Evolutionary conservation across 1,139 yeast species (phyloP).

Genomic region (Wickerhamomyces sp.): DNA sequence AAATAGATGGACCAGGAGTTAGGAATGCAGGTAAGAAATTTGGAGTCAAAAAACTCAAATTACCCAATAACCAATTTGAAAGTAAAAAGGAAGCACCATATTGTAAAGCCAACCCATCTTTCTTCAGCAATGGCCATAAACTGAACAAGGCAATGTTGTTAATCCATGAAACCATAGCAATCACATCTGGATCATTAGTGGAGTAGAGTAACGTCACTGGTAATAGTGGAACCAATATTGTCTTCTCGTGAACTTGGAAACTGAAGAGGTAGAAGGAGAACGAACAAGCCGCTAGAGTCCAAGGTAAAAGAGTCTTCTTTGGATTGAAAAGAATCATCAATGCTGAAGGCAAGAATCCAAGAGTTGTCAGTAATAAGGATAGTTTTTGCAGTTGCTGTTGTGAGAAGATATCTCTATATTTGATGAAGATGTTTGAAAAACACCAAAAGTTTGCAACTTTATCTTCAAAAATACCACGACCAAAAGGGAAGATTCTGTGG

Average conservation of each 20-base stretch:
- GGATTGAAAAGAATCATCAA: slow-evolving; percentile 48
- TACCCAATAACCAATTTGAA: slow-evolving; percentile 84
- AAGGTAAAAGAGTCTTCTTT: slow-evolving; percentile 46
- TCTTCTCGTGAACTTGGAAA: slow-evolving; percentile 94
- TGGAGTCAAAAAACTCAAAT: slow-evolving; percentile 39
- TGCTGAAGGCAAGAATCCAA: slow-evolving; percentile 66
- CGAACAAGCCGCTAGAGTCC: slow-evolving; percentile 80
- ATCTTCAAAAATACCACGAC: slow-evolving; percentile 94
- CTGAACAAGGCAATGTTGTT: slow-evolving; percentile 81
- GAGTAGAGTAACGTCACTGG: slow-evolving; percentile 73
- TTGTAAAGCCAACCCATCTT: slow-evolving; percentile 71
- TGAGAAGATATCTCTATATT: slow-evolving; percentile 55
- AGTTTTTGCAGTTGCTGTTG: slow-evolving; percentile 54
- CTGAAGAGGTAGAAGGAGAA: slow-evolving; percentile 87
- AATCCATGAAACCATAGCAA: slow-evolving; percentile 81
- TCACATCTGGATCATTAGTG: slow-evolving; percentile 49
- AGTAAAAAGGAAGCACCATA: slow-evolving; percentile 55
- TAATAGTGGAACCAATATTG: slow-evolving; percentile 78
- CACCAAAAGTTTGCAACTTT: slow-evolving; percentile 99
- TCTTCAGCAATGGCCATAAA: slow-evolving; percentile 78
- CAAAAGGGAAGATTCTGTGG: slow-evolving; percentile 81
- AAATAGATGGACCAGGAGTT: slow-evolving; percentile 38
- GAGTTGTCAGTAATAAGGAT: slow-evolving; percentile 59
- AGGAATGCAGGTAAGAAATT: slow-evolving; percentile 35
- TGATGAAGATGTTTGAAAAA: slow-evolving; percentile 70